A percentile compares a stretch with the other conserved stretches of the same genome.
Conservation (phyloP, 768 basidiomycete genomes). For the Boletus coccyginus region DNA sequence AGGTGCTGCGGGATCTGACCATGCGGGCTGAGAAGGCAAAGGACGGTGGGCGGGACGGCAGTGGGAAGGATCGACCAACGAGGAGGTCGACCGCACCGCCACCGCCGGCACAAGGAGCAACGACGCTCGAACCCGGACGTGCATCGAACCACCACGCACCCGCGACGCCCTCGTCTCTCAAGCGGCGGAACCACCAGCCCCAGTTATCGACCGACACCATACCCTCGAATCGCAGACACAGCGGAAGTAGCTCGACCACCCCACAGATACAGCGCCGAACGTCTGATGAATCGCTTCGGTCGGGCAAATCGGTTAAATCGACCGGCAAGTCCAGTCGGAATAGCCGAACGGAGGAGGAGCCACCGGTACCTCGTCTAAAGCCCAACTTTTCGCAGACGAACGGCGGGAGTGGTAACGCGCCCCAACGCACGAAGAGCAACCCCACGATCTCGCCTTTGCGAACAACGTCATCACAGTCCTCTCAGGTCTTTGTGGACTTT, state of each 20-base stretch:
- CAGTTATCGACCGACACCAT: slow-evolving; percentile 29
- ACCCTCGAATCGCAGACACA: slow-evolving; percentile 23
- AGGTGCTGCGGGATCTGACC: slow-evolving; percentile 19
- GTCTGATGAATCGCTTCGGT: slow-evolving; percentile 41
- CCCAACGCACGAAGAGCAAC: slow-evolving; percentile 51
- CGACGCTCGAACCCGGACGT: slow-evolving; percentile 22
- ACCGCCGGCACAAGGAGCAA: slow-evolving; percentile 5
- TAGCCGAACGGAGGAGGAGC: slow-evolving; percentile 26
- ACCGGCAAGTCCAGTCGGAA: slow-evolving; percentile 30
- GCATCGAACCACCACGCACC: slow-evolving; percentile 26
- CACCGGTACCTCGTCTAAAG: slow-evolving; percentile 32
- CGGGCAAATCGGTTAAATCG: slow-evolving; percentile 37
- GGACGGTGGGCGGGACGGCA: slow-evolving; percentile 7
- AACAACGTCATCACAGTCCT: slow-evolving; percentile 22
- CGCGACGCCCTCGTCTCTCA: slow-evolving; percentile 19
- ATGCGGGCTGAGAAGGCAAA: slow-evolving; percentile 18
- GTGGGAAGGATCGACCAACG: slow-evolving; percentile 15
- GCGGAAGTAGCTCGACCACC: slow-evolving; percentile 24
- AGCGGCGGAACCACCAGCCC: slow-evolving; percentile 26
- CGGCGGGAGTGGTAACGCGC: slow-evolving; percentile 10
- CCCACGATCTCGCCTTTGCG: slow-evolving; percentile 33
- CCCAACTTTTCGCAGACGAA: slow-evolving; percentile 24
- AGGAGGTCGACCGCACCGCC: slow-evolving; percentile 18
- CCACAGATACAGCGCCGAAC: slow-evolving; percentile 27
- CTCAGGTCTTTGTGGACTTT: slow-evolving; percentile 27